These are phyloP conservation scores for Cnidoscolus chayamansa DNA, from an alignment of 441 rosid genomes.

Conservation along the genomic window DNA sequence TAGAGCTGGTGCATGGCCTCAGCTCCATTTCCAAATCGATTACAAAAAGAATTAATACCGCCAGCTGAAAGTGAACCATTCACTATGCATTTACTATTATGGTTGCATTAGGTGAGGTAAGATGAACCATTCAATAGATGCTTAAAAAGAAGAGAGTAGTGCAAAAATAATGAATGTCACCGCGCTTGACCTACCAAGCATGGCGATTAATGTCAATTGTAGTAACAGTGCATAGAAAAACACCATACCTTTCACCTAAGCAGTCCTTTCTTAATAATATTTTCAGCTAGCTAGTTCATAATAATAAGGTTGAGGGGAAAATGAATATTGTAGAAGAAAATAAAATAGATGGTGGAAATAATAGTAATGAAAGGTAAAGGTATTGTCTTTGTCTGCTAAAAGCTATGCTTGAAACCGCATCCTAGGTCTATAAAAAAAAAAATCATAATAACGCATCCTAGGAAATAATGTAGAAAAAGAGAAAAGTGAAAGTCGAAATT, in stretches of 20 bases:
- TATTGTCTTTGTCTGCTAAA: slow-evolving; percentile 2
- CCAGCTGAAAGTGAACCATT: background rate
- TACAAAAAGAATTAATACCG: slow-evolving; percentile 2
- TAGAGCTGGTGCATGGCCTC: background rate
- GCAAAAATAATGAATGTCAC: background rate
- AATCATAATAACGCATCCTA: slow-evolving; percentile 20
- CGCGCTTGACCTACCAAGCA: background rate
- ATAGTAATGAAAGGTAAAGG: slow-evolving; percentile 15
- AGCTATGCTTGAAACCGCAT: slow-evolving; percentile 23
- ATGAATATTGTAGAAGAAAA: background rate
- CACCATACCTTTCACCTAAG: no score
- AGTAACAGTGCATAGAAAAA: no score
- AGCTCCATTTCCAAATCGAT: background rate
- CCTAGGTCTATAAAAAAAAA: slow-evolving; percentile 11
- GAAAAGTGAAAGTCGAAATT: slow-evolving; percentile 10
- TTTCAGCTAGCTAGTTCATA: background rate
- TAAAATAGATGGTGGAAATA: background rate
- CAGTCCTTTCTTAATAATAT: no score
- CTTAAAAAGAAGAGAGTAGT: background rate
- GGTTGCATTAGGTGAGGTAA: background rate
- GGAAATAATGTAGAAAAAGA: slow-evolving; percentile 16
- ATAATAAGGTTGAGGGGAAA: background rate
- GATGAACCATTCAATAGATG: background rate
- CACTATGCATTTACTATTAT: background rate
- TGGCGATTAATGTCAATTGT: no score